Conservation (phyloP, 352 stramenopile genomes). For the Phytophthora boehmeriae region DNA sequence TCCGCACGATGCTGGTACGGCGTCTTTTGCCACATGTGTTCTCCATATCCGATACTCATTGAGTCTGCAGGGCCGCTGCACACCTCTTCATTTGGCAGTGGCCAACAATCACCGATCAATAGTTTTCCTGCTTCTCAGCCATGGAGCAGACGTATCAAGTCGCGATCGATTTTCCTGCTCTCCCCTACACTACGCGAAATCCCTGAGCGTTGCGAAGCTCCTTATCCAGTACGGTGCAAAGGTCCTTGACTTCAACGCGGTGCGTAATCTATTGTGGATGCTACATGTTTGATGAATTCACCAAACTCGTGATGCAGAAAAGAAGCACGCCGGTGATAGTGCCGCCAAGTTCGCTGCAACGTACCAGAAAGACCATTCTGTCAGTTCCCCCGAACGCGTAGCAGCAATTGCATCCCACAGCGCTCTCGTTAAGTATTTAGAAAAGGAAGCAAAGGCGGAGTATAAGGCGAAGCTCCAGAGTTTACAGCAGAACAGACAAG, state of each 20-base stretch:
- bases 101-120: constrained; percentile 59
- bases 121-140: constrained; percentile 70
- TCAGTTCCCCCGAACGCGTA: constrained; percentile 11
- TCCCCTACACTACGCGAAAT: constrained; percentile 75
- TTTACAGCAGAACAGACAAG: constrained; percentile 47
- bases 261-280: constrained; percentile 14
- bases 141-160: constrained; percentile 59
- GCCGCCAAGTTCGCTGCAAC: constrained; percentile 25
- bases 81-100: constrained; percentile 66
- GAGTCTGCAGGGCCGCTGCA: constrained; percentile 75
- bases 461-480: constrained; percentile 60
- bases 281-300: constrained; percentile 1
- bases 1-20: constrained; percentile 70
- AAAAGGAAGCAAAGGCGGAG: constrained; percentile 48
- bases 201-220: constrained; percentile 65
- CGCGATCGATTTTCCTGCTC: constrained; percentile 69
- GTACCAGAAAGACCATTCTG: constrained; percentile 15
- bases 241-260: constrained; percentile 66
- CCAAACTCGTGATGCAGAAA: constrained; percentile 39
- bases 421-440: constrained; percentile 53
- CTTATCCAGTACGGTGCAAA: constrained; percentile 62
- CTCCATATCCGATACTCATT: background rate
- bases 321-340: constrained; percentile 59
- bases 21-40: background rate
- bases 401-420: constrained; percentile 16